phyloP scores from a whole-genome alignment of 805 yeast species.

The Kodamaea kaohsiungensis region DNA sequence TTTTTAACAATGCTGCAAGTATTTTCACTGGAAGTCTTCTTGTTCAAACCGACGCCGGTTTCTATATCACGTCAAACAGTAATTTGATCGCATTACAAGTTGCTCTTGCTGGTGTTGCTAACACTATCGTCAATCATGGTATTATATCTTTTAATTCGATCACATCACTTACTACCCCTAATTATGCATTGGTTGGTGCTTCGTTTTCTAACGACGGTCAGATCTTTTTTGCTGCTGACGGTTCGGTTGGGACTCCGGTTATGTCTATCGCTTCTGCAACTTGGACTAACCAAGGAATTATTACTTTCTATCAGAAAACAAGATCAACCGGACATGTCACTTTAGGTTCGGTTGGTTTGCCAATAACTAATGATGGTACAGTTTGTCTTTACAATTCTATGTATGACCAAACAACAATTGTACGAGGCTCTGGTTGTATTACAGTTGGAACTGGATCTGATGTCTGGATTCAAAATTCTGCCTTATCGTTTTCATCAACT shows the following conservation, averaged over 20 bases:
- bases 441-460: slow-evolving; percentile 15
- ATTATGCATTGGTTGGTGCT: slow-evolving; percentile 8
- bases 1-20: slow-evolving; percentile 14
- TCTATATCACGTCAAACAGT: slow-evolving; percentile 14
- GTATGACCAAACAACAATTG: slow-evolving; percentile 23
- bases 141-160: slow-evolving; percentile 17
- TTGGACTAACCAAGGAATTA: slow-evolving; percentile 20
- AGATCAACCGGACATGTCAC: slow-evolving; percentile 22
- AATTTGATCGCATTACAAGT: slow-evolving; percentile 11
- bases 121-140: slow-evolving; percentile 22
- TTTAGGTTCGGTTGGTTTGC: slow-evolving; percentile 14
- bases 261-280: slow-evolving; percentile 11
- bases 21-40: slow-evolving; percentile 14
- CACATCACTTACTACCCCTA: slow-evolving; percentile 13
- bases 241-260: slow-evolving; percentile 11
- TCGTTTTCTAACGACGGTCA: slow-evolving; percentile 14
- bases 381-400: slow-evolving; percentile 24
- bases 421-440: slow-evolving; percentile 32
- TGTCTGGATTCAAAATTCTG: slow-evolving; percentile 13
- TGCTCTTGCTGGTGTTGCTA: slow-evolving; percentile 10
- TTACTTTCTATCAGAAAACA: slow-evolving; percentile 21
- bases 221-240: slow-evolving; percentile 14
- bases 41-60: slow-evolving; percentile 17
- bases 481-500: slow-evolving; percentile 7
- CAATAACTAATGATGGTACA: slow-evolving; percentile 17